Base-by-base conservation (phyloP, 257 asterid genomes). In the Leonotis leonurus region DNA sequence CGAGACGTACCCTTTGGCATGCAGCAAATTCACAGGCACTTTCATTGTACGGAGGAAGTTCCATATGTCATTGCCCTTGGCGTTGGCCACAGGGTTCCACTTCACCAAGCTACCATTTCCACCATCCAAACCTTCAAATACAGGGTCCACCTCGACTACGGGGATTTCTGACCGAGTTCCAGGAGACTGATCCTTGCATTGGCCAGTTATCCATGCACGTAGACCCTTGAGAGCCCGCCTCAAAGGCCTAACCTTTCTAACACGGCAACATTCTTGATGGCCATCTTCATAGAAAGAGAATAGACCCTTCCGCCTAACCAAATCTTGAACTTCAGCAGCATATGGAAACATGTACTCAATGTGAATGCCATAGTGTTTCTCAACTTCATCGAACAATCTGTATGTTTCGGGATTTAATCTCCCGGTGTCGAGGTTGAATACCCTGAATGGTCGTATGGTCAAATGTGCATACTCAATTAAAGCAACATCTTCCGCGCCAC, bases 271-370 rank as follows among this genome's bases (percentile, higher is more conserved):
- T n/a, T n/a, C n/a, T n/a, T n/a, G n/a, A n/a, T 90, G 97, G 11
- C 95, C 97, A 18, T 89, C 97, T 44, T 84, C 88, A 7, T 89
- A 89, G 75, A 89, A 89, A 18, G 95, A 89, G 80, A 86, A 89
- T 0, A 86, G 95, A 24, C 95, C 97, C 71, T 89, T 89, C 78
- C 37, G 80, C 68, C 94, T 78, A 27, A 89, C 97, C 40, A 89
- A 52, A 49, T 81, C 83, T 78, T 89, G 88, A 44, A 89, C 97
- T 78, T 89, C 95, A 2, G 65, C 76, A 20, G 95, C 76, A 62
- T 89, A 95, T 3, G 95, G 94, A 60, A 89, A 89, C 92, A 81
- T 89, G 89, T 87, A 89, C 41, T 89, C 95, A n/a, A n/a, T n/a
- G n/a, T n/a, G n/a, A n/a, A n/a, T n/a, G n/a, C n/a, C n/a, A n/a